phyloP scores from a whole-genome alignment of 2,329 filamentous ascomycete genomes.

The Nothophoma quercina region DNA sequence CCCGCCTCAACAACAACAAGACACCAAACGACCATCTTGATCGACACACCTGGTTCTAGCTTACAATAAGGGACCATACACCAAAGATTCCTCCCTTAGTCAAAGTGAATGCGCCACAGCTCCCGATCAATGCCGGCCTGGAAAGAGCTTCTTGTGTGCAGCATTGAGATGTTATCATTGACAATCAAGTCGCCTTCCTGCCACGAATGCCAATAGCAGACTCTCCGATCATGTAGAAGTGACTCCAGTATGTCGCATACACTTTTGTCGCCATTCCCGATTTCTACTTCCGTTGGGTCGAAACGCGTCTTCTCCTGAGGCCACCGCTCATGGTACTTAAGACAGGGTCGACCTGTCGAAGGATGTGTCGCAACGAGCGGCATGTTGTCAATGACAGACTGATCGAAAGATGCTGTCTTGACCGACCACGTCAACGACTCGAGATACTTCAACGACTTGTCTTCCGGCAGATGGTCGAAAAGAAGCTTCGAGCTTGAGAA shows the following conservation, averaged over 20 bases:
- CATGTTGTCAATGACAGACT: conserved; percentile 53
- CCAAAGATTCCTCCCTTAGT: conserved; percentile 38
- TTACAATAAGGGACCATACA: no score
- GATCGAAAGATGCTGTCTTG: conserved; percentile 57
- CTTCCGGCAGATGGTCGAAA: conserved; percentile 55
- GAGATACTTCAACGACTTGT: conserved; percentile 48
- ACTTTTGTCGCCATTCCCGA: conserved; percentile 51
- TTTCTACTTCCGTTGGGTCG: conserved; percentile 54
- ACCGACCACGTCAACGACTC: conserved; percentile 58
- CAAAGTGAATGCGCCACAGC: conserved; percentile 62
- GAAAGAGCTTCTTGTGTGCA: conserved; percentile 61
- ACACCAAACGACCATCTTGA: no score
- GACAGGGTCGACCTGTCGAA: conserved; percentile 55
- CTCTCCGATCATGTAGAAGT: conserved; percentile 59
- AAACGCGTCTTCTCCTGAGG: conserved; percentile 60
- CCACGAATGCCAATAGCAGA: conserved; percentile 62
- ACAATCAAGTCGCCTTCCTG: conserved; percentile 63
- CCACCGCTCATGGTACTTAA: conserved; percentile 65
- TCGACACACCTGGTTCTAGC: no score
- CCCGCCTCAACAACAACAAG: no score
- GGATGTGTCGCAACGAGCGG: conserved; percentile 59
- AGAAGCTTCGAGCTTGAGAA: conserved; percentile 62
- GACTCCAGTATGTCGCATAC: conserved; percentile 52
- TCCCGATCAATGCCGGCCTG: conserved; percentile 55
- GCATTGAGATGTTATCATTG: conserved; percentile 60